Evolutionary conservation across 495 filamentous ascomycete species (phyloP).

Genomic region (Penicillium maclennaniae): DNA sequence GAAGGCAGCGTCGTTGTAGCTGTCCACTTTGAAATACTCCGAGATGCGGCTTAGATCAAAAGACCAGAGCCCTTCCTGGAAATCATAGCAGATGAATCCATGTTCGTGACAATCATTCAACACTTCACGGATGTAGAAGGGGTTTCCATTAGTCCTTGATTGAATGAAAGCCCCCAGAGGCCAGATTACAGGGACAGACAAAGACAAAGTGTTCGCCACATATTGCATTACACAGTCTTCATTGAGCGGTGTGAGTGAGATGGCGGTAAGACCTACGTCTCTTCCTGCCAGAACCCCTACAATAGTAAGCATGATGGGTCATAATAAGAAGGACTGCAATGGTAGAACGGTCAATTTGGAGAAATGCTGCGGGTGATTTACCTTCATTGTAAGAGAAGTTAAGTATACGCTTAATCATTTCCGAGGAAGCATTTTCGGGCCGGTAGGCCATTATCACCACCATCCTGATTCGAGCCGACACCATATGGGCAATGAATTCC

Average conservation of each 20-base stretch:
- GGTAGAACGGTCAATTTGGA: no score
- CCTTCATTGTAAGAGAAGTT: no score
- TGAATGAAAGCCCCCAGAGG: conserved; percentile 56
- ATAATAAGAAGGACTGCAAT: no score
- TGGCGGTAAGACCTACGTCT: conserved; percentile 38
- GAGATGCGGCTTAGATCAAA: conserved; percentile 68
- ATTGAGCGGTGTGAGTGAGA: conserved; percentile 60
- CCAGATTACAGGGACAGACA: conserved; percentile 6
- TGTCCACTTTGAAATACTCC: conserved; percentile 58
- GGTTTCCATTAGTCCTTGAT: conserved; percentile 65
- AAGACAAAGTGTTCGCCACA: conserved; percentile 48
- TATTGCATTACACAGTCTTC: conserved; percentile 48
- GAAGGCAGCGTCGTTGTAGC: conserved; percentile 59
- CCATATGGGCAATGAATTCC: conserved; percentile 62
- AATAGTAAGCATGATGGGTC: no score
- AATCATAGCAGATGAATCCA: conserved; percentile 69
- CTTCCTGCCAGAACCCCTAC: no score
- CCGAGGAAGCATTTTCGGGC: no score
- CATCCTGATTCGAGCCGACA: conserved; percentile 59
- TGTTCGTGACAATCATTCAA: conserved; percentile 65
- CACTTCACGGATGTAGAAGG: conserved; percentile 74
- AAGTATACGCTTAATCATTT: no score
- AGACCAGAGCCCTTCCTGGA: conserved; percentile 59
- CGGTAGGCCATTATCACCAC: conserved; percentile 51
- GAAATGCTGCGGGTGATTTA: no score